Conservation (phyloP, 768 basidiomycete species). For the Termitomyces sp. region DNA sequence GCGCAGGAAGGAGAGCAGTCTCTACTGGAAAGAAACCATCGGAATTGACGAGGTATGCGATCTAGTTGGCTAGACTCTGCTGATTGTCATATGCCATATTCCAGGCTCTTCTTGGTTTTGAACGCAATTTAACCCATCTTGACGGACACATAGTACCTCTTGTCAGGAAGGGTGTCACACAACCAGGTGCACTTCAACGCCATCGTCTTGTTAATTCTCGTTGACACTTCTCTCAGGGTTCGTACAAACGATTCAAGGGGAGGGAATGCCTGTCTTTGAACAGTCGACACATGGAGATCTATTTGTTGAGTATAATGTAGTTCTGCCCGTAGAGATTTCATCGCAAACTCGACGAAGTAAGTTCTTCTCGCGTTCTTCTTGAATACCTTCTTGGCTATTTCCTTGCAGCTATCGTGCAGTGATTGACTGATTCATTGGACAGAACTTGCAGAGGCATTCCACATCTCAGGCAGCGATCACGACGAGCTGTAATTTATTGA, state of each 20-base stretch:
- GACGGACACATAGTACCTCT: slow-evolving; percentile 79
- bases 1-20: slow-evolving; percentile 82
- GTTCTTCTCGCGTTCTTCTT: slow-evolving; percentile 22
- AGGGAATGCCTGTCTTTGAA: slow-evolving; percentile 83
- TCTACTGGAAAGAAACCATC: slow-evolving; percentile 92
- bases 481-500: slow-evolving; percentile 18
- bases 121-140: slow-evolving; percentile 85
- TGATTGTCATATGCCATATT: neutral
- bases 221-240: slow-evolving; percentile 43
- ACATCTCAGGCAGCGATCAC: slow-evolving; percentile 12
- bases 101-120: slow-evolving; percentile 95
- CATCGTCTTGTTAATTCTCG: neutral
- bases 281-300: slow-evolving; percentile 68
- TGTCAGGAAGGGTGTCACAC: slow-evolving; percentile 75
- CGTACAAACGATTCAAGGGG: slow-evolving; percentile 78
- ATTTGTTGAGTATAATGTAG: slow-evolving; percentile 90
- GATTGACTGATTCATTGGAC: slow-evolving; percentile 7
- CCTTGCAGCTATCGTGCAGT: neutral
- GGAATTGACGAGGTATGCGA: slow-evolving; percentile 79
- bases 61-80: neutral
- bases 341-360: slow-evolving; percentile 68
- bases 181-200: slow-evolving; percentile 58
- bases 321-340: slow-evolving; percentile 73
- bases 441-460: slow-evolving; percentile 22
- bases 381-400: neutral